phyloP scores from a whole-genome alignment of 2,329 filamentous ascomycete genomes.

The Pseudogymnoascus sp. region DNA sequence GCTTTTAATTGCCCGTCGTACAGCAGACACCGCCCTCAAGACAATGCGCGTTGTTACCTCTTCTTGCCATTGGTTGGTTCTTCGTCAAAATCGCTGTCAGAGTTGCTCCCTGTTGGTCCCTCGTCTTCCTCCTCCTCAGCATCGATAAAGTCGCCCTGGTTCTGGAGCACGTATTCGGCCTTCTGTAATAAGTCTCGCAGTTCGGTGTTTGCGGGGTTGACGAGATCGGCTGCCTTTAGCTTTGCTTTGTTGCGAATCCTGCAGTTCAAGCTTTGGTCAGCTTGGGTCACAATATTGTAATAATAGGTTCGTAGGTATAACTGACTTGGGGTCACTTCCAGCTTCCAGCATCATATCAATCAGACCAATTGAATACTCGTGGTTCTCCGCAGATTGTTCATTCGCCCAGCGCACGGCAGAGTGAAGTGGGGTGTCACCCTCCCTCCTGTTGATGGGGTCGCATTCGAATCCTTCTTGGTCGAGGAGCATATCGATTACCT shows the following conservation, averaged over 20 bases:
- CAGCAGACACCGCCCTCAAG: neutral
- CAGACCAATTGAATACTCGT: conserved; percentile 56
- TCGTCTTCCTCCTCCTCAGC: conserved; percentile 17
- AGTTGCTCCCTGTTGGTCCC: neutral
- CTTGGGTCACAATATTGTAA: neutral
- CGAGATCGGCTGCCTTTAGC: conserved; percentile 62
- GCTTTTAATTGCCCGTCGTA: neutral
- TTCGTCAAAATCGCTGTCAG: conserved; percentile 6
- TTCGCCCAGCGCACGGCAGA: conserved; percentile 71
- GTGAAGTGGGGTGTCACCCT: conserved; percentile 74
- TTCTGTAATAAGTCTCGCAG: conserved; percentile 57
- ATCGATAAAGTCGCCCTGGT: conserved; percentile 49
- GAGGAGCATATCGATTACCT: conserved; percentile 72
- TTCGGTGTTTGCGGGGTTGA: conserved; percentile 60
- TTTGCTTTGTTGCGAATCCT: conserved; percentile 63
- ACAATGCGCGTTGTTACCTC: conserved; percentile 9
- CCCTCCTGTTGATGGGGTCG: conserved; percentile 63
- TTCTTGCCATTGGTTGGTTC: conserved; percentile 7
- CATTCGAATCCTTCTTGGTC: conserved; percentile 81
- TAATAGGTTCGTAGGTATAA: neutral
- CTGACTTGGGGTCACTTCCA: conserved; percentile 51
- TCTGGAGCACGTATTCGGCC: conserved; percentile 58
- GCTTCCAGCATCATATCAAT: conserved; percentile 78
- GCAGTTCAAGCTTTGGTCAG: neutral
- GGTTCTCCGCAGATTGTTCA: conserved; percentile 53